Evolutionary conservation across 768 basidiomycete genomes (phyloP).

Genomic region (Lactarius deliciosus): DNA sequence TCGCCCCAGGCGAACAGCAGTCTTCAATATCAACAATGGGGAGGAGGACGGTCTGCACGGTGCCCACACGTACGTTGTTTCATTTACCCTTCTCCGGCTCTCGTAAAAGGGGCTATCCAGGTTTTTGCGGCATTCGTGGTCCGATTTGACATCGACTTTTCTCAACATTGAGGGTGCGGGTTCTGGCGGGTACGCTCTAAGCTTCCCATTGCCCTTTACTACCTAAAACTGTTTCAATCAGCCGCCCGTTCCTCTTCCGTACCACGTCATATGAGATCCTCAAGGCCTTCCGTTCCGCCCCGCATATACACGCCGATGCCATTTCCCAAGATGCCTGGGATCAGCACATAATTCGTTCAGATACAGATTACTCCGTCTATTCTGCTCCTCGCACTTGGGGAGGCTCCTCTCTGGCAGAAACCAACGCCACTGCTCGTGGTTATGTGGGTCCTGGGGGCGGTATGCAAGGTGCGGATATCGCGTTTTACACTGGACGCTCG

Average conservation of each 20-base stretch:
- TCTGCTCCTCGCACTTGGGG: conserved; percentile 30
- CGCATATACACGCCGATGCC: conserved; percentile 72
- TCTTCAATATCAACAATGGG: conserved; percentile 87
- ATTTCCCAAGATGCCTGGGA: conserved; percentile 69
- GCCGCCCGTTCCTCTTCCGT: conserved; percentile 76
- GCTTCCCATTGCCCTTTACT: conserved; percentile 2
- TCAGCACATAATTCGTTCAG: conserved; percentile 61
- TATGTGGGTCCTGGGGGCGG: conserved; percentile 35
- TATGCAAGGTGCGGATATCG: conserved; percentile 72
- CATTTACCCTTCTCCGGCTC: background rate
- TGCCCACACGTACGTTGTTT: conserved; percentile 54
- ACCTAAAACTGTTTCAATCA: conserved; percentile 32
- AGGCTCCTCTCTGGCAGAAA: background rate
- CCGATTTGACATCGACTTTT: conserved; percentile 61
- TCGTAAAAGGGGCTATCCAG: conserved; percentile 36
- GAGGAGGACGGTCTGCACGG: conserved; percentile 79
- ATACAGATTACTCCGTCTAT: conserved; percentile 76
- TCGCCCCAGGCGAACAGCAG: conserved; percentile 55
- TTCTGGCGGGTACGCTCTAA: conserved; percentile 60
- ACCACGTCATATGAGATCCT: conserved; percentile 60
- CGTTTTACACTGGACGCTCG: conserved; percentile 74
- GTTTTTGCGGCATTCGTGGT: conserved; percentile 76
- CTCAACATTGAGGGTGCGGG: conserved; percentile 83
- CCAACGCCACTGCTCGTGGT: background rate
- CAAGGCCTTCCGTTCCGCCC: conserved; percentile 52